Percentiles rank a stretch among this genome's conserved stretches.
phyloP scores from a whole-genome alignment of 2,329 filamentous ascomycete genomes.

The Paraconiothyrium sp. region DNA sequence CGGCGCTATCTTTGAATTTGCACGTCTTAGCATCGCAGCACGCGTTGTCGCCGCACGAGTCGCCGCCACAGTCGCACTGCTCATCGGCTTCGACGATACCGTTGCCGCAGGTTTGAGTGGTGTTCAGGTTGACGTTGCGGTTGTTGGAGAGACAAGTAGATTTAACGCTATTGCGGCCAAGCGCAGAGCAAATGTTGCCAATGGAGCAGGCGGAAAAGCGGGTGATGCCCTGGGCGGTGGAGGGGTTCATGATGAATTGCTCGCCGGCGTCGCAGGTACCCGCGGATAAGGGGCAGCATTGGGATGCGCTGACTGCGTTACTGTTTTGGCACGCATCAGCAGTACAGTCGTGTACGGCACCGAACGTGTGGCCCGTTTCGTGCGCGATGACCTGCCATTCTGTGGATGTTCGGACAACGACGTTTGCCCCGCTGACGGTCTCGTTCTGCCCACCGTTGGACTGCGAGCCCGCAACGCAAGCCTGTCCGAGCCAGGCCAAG shows the following conservation, averaged over 20 bases:
- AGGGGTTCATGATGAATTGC: slow-evolving; percentile 96
- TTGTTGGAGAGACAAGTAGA: slow-evolving; percentile 85
- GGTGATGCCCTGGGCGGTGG: slow-evolving; percentile 75
- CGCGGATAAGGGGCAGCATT: slow-evolving; percentile 82
- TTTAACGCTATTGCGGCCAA: slow-evolving; percentile 80
- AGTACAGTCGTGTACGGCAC: slow-evolving; percentile 93
- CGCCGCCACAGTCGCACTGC: slow-evolving; percentile 94
- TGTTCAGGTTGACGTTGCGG: slow-evolving; percentile 80
- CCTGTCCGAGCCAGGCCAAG: slow-evolving; percentile 90
- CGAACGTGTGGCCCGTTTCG: slow-evolving; percentile 93
- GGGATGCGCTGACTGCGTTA: slow-evolving; percentile 66
- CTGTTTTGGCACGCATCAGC: slow-evolving; percentile 71
- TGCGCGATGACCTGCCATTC: slow-evolving; percentile 98
- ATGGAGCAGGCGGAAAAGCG: slow-evolving; percentile 88
- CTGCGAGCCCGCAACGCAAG: slow-evolving; percentile 72
- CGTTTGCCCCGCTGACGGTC: slow-evolving; percentile 85
- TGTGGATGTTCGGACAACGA: slow-evolving; percentile 81
- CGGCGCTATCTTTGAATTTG: slow-evolving; percentile 77
- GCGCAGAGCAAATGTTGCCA: slow-evolving; percentile 91
- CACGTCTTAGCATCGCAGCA: slow-evolving; percentile 91
- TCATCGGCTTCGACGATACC: slow-evolving; percentile 95
- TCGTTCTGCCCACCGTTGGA: slow-evolving; percentile 62
- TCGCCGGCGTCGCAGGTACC: slow-evolving; percentile 76
- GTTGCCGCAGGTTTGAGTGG: slow-evolving; percentile 89
- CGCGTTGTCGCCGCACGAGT: slow-evolving; percentile 74